phyloP scores from a whole-genome alignment of 805 yeast species.

The Nakazawaea siamensis region DNA sequence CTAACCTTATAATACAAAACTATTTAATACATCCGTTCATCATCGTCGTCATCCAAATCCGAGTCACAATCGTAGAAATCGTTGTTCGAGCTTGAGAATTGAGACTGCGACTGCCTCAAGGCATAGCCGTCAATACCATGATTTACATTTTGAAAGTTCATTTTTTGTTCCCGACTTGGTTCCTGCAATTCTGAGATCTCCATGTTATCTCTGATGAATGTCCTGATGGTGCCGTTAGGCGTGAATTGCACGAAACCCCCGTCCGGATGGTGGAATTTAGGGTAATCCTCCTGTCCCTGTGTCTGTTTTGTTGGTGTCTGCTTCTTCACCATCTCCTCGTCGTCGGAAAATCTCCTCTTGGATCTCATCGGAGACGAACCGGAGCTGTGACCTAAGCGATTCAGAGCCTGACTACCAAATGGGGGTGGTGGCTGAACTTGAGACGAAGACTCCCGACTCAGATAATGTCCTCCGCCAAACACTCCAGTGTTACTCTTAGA shows the following conservation, averaged over 20 bases:
- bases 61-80: slow-evolving; percentile 18
- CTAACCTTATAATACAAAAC: too few species aligned
- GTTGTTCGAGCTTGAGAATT: slow-evolving; percentile 6
- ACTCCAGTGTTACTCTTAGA: too few species aligned
- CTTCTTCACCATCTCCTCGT: slow-evolving; percentile 23
- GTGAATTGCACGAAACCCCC: slow-evolving; percentile 56
- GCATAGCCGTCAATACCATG: slow-evolving; percentile 30
- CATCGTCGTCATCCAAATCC: slow-evolving; percentile 18
- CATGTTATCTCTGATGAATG: slow-evolving; percentile 32
- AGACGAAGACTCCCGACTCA: too few species aligned
- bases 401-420: too few species aligned
- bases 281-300: slow-evolving; percentile 37
- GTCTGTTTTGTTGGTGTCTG: slow-evolving; percentile 15
- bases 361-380: neutral
- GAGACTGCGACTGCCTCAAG: slow-evolving; percentile 12
- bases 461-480: too few species aligned
- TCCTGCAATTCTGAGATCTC: slow-evolving; percentile 41
- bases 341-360: slow-evolving; percentile 29
- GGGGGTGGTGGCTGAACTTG: too few species aligned
- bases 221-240: slow-evolving; percentile 54
- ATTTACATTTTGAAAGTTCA: slow-evolving; percentile 21
- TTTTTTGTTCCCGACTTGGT: slow-evolving; percentile 18
- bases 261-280: slow-evolving; percentile 50
- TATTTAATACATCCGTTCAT: too few species aligned
- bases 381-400: neutral